phyloP scores from a whole-genome alignment of 345 rosid genomes.

The Eucalyptus marginata region DNA sequence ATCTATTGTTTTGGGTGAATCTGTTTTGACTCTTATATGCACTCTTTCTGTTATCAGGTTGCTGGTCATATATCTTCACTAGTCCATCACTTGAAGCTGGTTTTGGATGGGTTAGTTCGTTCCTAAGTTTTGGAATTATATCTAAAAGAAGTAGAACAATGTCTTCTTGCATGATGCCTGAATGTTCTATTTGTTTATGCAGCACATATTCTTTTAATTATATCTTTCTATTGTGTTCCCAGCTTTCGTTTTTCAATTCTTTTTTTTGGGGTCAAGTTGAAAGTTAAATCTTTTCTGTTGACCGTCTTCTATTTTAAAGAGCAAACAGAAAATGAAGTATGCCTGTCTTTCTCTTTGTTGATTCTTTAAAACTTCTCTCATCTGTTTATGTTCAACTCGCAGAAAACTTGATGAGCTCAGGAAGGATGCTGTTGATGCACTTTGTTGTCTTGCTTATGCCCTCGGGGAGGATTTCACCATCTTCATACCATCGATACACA shows the following conservation, averaged over 20 bases:
- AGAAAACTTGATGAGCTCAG: conserved; percentile 90
- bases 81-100: conserved; percentile 96
- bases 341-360: background rate
- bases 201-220: background rate
- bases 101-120: conserved; percentile 89
- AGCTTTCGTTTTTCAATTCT: background rate
- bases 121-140: background rate
- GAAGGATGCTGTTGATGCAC: conserved; percentile 94
- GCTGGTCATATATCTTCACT: conserved; percentile 92
- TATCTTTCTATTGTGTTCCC: background rate
- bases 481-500: conserved; percentile 90
- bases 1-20: background rate
- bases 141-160: background rate
- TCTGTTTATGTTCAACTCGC: background rate
- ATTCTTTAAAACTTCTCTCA: background rate
- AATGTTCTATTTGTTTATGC: background rate
- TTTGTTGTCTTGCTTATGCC: conserved; percentile 96
- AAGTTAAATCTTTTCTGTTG: background rate
- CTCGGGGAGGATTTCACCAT: conserved; percentile 97
- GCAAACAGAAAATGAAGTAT: background rate
- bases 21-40: background rate
- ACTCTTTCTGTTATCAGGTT: conserved; percentile 47
- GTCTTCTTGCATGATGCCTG: background rate
- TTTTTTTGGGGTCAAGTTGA: background rate
- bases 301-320: background rate